A percentile compares a stretch with the other conserved stretches of the same genome.
phyloP scores from a whole-genome alignment of 2,329 filamentous ascomycete species.

The Hypocreales sp. region DNA sequence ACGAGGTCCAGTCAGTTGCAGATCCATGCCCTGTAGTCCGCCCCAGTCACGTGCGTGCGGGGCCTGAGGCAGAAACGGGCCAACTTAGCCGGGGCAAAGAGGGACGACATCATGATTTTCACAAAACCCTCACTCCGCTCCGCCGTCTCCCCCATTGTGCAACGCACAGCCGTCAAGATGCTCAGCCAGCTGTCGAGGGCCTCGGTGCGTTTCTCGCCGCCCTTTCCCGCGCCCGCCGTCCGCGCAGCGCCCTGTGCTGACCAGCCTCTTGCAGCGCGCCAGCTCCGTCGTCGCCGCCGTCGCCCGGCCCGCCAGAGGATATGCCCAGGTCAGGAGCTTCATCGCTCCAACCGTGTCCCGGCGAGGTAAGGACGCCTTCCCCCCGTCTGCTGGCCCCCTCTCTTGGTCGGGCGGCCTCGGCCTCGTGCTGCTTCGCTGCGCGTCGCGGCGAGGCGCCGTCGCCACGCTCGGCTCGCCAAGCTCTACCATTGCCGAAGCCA shows the following conservation, averaged over 20 bases:
- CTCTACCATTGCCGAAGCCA: no score
- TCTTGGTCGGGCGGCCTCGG: no score
- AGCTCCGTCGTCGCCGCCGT: conserved; percentile 30
- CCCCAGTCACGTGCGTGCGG: no score
- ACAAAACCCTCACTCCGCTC: conserved; percentile 25
- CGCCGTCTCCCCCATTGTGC: conserved; percentile 28
- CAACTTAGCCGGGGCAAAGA: conserved; percentile 11
- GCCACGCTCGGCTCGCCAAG: no score
- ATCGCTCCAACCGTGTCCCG: conserved; percentile 45
- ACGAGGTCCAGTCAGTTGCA: no score
- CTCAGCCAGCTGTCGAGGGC: conserved; percentile 37
- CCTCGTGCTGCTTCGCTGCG: no score
- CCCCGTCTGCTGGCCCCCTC: background rate
- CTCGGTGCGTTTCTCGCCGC: conserved; percentile 34
- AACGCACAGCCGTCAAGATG: conserved; percentile 34
- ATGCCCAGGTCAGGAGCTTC: conserved; percentile 37
- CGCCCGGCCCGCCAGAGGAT: conserved; percentile 25
- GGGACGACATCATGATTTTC: conserved; percentile 26
- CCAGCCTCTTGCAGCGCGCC: conserved; percentile 32
- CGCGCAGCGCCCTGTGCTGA: no score
- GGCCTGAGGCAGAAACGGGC: conserved; percentile 12
- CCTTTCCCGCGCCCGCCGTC: no score
- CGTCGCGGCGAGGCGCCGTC: no score
- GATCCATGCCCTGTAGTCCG: no score
- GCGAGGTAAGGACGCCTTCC: conserved; percentile 34